These are phyloP conservation scores for Candida caryicola DNA, from an alignment of 805 yeast genomes.

Conservation along the genomic window DNA sequence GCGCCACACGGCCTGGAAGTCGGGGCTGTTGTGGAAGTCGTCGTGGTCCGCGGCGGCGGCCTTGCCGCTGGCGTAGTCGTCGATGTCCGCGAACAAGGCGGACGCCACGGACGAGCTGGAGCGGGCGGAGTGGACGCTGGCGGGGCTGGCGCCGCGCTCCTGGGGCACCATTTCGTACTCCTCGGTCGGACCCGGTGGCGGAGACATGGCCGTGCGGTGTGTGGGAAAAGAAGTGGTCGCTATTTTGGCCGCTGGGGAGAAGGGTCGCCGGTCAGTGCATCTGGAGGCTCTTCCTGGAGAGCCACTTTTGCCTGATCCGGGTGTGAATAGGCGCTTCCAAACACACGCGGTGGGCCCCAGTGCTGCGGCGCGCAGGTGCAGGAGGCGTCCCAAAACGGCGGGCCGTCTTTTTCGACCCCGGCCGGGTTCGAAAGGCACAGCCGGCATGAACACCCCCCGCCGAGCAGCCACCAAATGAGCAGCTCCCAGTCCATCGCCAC, in stretches of 20 bases:
- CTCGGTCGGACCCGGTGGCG: no score
- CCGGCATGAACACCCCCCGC: no score
- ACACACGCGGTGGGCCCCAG: no score
- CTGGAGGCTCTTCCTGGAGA: no score
- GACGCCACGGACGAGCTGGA: conserved; percentile 21
- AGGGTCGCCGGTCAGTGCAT: no score
- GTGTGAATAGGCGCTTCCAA: conserved; percentile 1
- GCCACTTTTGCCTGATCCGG: conserved; percentile 1
- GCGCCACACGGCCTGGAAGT: conserved; percentile 20
- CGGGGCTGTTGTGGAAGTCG: conserved; percentile 20
- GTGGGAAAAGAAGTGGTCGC: no score
- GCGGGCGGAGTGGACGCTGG: conserved; percentile 3
- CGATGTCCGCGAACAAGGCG: conserved; percentile 28
- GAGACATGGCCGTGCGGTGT: no score
- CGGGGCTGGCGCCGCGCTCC: conserved; percentile 2
- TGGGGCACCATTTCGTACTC: conserved; percentile 22
- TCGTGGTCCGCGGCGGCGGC: conserved; percentile 11
- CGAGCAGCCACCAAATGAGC: neutral
- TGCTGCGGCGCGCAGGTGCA: no score
- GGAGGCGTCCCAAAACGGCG: no score
- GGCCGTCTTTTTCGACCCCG: no score
- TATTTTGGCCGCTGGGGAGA: no score
- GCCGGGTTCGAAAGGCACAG: no score
- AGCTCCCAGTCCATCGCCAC: conserved; percentile 13
- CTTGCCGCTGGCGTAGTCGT: conserved; percentile 12